These are phyloP conservation scores for Magnaporthiopsis rhizophila DNA, from an alignment of 2,329 filamentous ascomycete species.

Conservation along the genomic window DNA sequence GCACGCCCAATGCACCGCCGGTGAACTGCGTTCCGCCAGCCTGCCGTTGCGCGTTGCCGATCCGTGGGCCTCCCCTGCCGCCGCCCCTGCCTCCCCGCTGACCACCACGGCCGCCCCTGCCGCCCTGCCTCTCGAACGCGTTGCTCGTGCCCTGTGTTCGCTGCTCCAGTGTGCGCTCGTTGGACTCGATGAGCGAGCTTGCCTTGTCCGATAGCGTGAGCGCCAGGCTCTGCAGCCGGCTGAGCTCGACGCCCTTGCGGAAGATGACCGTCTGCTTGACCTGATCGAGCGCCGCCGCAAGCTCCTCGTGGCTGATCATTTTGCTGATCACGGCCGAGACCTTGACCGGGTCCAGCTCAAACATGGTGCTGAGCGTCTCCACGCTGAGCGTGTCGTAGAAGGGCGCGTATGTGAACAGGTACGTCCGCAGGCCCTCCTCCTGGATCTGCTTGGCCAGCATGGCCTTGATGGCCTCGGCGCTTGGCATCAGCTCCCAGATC, in stretches of 20 bases:
- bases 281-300: conserved; percentile 92
- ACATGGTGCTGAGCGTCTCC: conserved; percentile 82
- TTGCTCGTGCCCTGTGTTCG: conserved; percentile 92
- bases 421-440: conserved; percentile 94
- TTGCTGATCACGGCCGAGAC: conserved; percentile 93
- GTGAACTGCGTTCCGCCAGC: conserved; percentile 73
- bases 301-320: conserved; percentile 99
- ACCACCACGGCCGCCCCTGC: conserved; percentile 62
- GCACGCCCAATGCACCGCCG: conserved; percentile 67
- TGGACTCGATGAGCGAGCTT: conserved; percentile 88
- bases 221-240: conserved; percentile 87
- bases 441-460: conserved; percentile 99
- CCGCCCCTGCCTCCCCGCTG: conserved; percentile 56
- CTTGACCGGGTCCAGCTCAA: conserved; percentile 86
- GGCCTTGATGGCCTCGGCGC: conserved; percentile 84
- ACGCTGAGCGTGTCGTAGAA: conserved; percentile 97
- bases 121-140: conserved; percentile 88
- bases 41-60: conserved; percentile 54
- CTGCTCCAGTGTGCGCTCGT: conserved; percentile 95
- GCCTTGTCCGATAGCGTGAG: conserved; percentile 95
- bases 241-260: conserved; percentile 98
- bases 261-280: conserved; percentile 97
- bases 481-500: conserved; percentile 98
- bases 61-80: conserved; percentile 52
- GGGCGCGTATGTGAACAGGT: conserved; percentile 98